Conservation (phyloP, 1,139 yeast species). For the Candida mesenterica region DNA sequence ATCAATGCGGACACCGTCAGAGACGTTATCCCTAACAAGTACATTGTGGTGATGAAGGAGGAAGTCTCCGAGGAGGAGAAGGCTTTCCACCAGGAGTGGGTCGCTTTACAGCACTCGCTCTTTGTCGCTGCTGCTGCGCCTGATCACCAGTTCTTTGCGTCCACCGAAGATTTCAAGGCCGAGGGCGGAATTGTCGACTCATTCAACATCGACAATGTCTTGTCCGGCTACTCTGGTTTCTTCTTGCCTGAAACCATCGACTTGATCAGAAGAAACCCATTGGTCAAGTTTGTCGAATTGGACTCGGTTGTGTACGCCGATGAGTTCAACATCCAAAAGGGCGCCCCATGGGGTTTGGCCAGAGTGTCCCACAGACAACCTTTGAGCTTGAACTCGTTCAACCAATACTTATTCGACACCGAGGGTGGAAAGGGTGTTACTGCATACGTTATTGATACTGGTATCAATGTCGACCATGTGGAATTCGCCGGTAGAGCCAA, state of each 20-base stretch:
- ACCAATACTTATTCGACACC: slow-evolving; percentile 79
- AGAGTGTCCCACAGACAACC: slow-evolving; percentile 87
- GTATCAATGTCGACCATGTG: slow-evolving; percentile 74
- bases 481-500: slow-evolving; percentile 90
- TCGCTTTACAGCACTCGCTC: slow-evolving; percentile 47
- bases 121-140: slow-evolving; percentile 24
- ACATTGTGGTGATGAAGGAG: slow-evolving; percentile 72
- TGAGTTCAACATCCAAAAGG: slow-evolving; percentile 66
- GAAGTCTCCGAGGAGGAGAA: slow-evolving; percentile 50
- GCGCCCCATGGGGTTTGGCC: slow-evolving; percentile 97
- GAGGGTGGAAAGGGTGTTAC: slow-evolving; percentile 93
- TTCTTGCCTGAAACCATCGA: slow-evolving; percentile 72
- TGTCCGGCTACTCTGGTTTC: slow-evolving; percentile 72
- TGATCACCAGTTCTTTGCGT: slow-evolving; percentile 41
- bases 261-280: slow-evolving; percentile 67
- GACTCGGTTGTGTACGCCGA: slow-evolving; percentile 73
- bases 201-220: slow-evolving; percentile 55
- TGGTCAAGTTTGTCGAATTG: slow-evolving; percentile 72
- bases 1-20: slow-evolving; percentile 38
- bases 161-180: slow-evolving; percentile 29
- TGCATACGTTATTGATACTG: slow-evolving; percentile 90
- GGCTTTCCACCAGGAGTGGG: slow-evolving; percentile 64
- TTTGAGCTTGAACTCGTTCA: slow-evolving; percentile 73
- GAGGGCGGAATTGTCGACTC: slow-evolving; percentile 65
- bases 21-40: slow-evolving; percentile 68